Percentiles rank a stretch among this genome's conserved stretches.
Evolutionary conservation across 495 filamentous ascomycete genomes (phyloP).

Genomic region (Penicillium longicatenatum): DNA sequence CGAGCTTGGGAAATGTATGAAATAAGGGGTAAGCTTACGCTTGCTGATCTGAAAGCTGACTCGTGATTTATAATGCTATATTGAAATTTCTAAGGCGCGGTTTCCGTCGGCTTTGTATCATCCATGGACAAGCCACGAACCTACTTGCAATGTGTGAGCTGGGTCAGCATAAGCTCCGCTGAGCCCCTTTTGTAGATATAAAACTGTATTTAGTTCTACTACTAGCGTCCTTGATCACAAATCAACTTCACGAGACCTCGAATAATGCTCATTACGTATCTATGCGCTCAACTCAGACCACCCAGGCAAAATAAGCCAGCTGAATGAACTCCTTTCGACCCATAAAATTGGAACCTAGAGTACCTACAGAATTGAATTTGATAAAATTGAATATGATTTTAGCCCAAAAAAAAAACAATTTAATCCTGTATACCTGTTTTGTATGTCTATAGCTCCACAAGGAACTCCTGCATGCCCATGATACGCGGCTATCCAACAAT

Average conservation of each 20-base stretch:
- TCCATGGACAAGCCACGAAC: too few relatives aligned
- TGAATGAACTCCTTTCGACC: not conserved
- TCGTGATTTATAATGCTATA: not conserved
- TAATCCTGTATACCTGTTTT: not conserved
- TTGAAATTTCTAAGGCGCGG: not conserved
- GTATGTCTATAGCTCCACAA: not conserved
- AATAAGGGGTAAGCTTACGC: not conserved
- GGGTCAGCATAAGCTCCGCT: not conserved
- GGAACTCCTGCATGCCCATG: slow-evolving; percentile 12
- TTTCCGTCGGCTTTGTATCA: not conserved
- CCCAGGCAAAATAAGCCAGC: not conserved
- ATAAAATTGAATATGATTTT: too few relatives aligned
- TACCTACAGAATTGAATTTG: too few relatives aligned
- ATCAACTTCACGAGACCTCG: too few relatives aligned
- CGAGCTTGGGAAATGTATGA: not conserved
- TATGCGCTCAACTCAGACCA: not conserved
- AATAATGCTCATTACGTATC: not conserved
- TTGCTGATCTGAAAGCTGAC: not conserved
- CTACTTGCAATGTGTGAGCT: not conserved
- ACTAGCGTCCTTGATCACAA: too few relatives aligned
- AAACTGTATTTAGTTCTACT: not conserved
- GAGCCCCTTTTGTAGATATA: not conserved
- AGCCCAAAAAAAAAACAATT: too few relatives aligned
- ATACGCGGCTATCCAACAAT: slow-evolving; percentile 10
- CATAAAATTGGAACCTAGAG: not conserved